These are phyloP conservation scores for Sporothrix humicola DNA, from an alignment of 2,329 filamentous ascomycete genomes.

Conservation along the genomic window DNA sequence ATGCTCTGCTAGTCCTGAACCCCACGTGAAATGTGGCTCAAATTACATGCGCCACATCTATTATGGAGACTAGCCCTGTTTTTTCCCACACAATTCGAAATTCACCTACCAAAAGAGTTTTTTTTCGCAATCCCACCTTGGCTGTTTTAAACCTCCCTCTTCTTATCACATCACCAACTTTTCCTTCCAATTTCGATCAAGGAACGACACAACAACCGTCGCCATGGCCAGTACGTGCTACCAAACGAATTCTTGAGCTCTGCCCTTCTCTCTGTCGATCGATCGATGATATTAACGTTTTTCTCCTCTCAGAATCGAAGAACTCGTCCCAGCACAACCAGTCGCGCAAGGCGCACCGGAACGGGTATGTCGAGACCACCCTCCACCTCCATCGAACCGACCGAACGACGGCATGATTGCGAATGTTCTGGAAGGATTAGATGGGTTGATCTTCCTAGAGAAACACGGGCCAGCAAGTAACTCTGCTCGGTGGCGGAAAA, in stretches of 20 bases:
- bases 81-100: conserved; percentile 41
- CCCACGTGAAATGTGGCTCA: conserved; percentile 30
- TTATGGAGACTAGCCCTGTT: conserved; percentile 36
- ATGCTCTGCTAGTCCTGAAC: neutral
- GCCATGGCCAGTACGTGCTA: conserved; percentile 72
- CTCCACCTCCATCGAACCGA: neutral
- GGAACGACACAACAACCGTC: conserved; percentile 51
- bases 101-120: conserved; percentile 38
- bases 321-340: conserved; percentile 99
- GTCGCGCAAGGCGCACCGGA: conserved; percentile 97
- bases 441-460: too few species aligned
- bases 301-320: conserved; percentile 80
- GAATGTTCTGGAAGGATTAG: neutral
- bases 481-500: neutral
- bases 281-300: conserved; percentile 41
- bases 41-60: conserved; percentile 31
- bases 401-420: neutral
- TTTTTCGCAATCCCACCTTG: conserved; percentile 33
- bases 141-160: conserved; percentile 25
- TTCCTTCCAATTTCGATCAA: conserved; percentile 37
- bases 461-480: neutral
- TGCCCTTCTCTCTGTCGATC: neutral
- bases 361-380: conserved; percentile 73
- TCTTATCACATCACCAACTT: conserved; percentile 33
- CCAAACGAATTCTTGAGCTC: conserved; percentile 16